Base-by-base conservation (phyloP, 768 basidiomycete genomes). In the Glaciozyma antarctica region DNA sequence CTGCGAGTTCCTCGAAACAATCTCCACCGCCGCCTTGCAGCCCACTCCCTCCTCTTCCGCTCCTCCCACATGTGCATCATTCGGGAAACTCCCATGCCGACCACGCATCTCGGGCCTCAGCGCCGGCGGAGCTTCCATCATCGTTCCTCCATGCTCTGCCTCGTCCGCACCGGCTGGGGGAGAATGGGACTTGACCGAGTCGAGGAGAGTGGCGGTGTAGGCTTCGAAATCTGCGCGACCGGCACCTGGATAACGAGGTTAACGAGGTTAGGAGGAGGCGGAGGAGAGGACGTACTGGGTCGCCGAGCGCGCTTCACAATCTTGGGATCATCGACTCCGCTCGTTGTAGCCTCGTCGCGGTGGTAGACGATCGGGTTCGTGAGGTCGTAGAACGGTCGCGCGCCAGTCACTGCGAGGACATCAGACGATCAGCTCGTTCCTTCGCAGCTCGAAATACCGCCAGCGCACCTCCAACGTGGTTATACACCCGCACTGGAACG, bases 401-500 rank as follows among this genome's bases (percentile, higher is more conserved):
- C 79, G 30, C 81, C 79, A 16, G 82, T 82, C 1, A 81, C 81
- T 81, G 71, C 12, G 15, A 32, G 22, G 43, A 21, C 45, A 49
- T 17, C 56, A 7, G 24, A n/a, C 22, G 26, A 43, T 53, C 38
- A 26, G 15, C 30, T 43, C 44, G 5, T 3, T 30, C 22, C 15
- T 4, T 9, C 1, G 15, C 8, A 21, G 16, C 10, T 24, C 8
- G 54, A 47, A 48, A 28, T 38, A 22, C 19, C 63, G 44, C 12
- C 34, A 19, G 75, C 85, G 58, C 70, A 91, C 92, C 83, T 54
- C 83, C 79, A 63, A 95, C 88, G 69, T 92, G 80, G 64, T 90
- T 92, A 77, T 95, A 97, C 8, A 98, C 80, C 28, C 91, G 79
- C 53, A 99, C 86, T 0, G 94, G 94, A 1, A 98, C 87, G 58